Conservation (phyloP, 2,329 filamentous ascomycete species). For the Talaromyces islandicus region DNA sequence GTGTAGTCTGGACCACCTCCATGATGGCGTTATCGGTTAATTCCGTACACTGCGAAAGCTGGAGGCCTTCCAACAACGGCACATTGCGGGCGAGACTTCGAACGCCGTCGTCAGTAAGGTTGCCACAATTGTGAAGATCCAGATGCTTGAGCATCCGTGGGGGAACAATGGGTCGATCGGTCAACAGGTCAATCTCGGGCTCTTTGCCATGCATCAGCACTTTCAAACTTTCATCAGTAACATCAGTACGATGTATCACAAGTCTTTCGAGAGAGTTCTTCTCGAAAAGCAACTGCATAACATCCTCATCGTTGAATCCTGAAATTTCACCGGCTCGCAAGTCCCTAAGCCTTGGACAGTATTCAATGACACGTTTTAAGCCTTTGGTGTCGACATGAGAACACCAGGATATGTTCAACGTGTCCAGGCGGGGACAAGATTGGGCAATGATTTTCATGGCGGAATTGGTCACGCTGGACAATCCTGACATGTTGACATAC, state of each 20-base stretch:
- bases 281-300: slow-evolving; percentile 69
- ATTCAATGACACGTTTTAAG: slow-evolving; percentile 64
- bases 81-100: slow-evolving; percentile 65
- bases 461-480: slow-evolving; percentile 68
- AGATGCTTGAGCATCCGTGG: slow-evolving; percentile 74
- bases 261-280: slow-evolving; percentile 79
- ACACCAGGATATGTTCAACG: slow-evolving; percentile 90
- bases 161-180: slow-evolving; percentile 68
- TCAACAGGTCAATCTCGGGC: slow-evolving; percentile 75
- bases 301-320: slow-evolving; percentile 68
- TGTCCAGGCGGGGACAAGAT: slow-evolving; percentile 74
- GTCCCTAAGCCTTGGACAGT: slow-evolving; percentile 69
- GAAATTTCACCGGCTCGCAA: slow-evolving; percentile 74
- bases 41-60: slow-evolving; percentile 69
- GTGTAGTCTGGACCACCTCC: slow-evolving; percentile 66
- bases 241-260: slow-evolving; percentile 67
- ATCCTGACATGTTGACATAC: slow-evolving; percentile 80
- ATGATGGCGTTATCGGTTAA: slow-evolving; percentile 69
- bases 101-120: slow-evolving; percentile 68
- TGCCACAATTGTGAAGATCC: slow-evolving; percentile 72
- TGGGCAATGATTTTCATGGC: slow-evolving; percentile 81
- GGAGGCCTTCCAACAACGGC: slow-evolving; percentile 74
- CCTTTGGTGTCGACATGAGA: slow-evolving; percentile 74
- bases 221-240: slow-evolving; percentile 68
- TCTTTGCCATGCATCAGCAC: slow-evolving; percentile 70